Percentiles rank a stretch among this genome's conserved stretches.
These are phyloP conservation scores for Lactarius akahatsu DNA, from an alignment of 768 basidiomycete genomes.

Conservation along the genomic window DNA sequence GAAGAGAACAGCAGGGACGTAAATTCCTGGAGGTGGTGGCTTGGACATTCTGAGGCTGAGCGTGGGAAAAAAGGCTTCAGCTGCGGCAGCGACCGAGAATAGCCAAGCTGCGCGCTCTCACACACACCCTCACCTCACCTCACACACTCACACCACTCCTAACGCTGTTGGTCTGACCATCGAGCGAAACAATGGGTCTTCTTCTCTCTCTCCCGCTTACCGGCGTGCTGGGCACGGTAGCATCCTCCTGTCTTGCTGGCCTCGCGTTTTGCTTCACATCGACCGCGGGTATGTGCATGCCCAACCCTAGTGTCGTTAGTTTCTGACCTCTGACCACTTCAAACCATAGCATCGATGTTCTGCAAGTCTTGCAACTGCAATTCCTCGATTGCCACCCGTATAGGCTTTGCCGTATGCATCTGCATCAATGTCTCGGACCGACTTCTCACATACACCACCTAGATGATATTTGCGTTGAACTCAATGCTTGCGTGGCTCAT, in stretches of 20 bases:
- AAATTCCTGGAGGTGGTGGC: constrained; percentile 66
- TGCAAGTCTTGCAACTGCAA: constrained; percentile 99
- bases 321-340: constrained; percentile 13
- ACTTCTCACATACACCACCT: constrained; percentile 12
- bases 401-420: constrained; percentile 82
- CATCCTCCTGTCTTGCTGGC: constrained; percentile 79
- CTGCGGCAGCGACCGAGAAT: background rate
- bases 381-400: constrained; percentile 94
- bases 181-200: constrained; percentile 57
- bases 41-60: constrained; percentile 14
- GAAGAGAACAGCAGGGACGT: constrained; percentile 78
- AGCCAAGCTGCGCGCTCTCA: background rate
- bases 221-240: constrained; percentile 67
- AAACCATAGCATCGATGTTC: constrained; percentile 82
- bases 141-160: background rate
- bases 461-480: constrained; percentile 95
- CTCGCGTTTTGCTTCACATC: constrained; percentile 86
- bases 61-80: constrained; percentile 10
- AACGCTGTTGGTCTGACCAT: constrained; percentile 1
- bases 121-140: background rate
- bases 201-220: constrained; percentile 71
- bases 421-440: background rate
- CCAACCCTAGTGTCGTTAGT: constrained; percentile 5
- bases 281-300: constrained; percentile 60
- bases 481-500: constrained; percentile 97